Evolutionary conservation across 306 rosid species (phyloP), one percentile per base, ranked within the genome.

Genomic region (Inga leiocalycina): DNA sequence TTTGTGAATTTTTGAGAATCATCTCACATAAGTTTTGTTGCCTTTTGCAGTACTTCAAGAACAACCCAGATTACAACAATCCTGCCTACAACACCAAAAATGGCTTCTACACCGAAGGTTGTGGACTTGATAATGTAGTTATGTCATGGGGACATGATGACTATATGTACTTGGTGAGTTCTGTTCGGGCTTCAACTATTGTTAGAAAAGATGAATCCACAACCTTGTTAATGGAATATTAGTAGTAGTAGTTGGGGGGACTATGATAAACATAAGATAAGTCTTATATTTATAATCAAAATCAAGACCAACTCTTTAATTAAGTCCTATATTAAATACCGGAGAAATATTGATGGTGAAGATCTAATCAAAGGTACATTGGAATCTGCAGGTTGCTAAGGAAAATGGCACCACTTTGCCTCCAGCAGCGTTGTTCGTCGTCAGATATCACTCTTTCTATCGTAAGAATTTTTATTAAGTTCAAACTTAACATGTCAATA

Each of bases 81-180:
- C 79, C 91, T 43, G n/a, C 65, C 5, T 89, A 68, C 44, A 79
- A 27, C 54, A 84, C 89, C 4, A 88, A 88, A 75, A 64, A 81
- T 59, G 93, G 94, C 10, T 43, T 89, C 27, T 91, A 91, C 75
- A 14, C 79, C 1, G 76, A 83, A 74, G 89, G 91, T 6, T 91
- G 94, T 49, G 94, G 94, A 64, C 88, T 91, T 0, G 84, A 89
- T 24, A 89, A 91, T 57, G 90, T 91, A 5, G 57, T 80, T 41
- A 84, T 91, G 13, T 89, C 95, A 19, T 91, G 95, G 93, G 95
- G 95, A 51, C 95, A 91, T 46, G 95, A 91, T 86, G 95, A 89
- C 65, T 89, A 89, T 56, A 91, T 91, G 95, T 91, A 87, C 54
- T 88, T 91, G 92, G 95, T 91, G 76, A 59, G 66, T 59, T 59